A percentile compares a stretch with the other conserved stretches of the same genome.
Evolutionary conservation across 164 flowering plant genomes (phyloP).

Genomic region (Dillenia turbinata): DNA sequence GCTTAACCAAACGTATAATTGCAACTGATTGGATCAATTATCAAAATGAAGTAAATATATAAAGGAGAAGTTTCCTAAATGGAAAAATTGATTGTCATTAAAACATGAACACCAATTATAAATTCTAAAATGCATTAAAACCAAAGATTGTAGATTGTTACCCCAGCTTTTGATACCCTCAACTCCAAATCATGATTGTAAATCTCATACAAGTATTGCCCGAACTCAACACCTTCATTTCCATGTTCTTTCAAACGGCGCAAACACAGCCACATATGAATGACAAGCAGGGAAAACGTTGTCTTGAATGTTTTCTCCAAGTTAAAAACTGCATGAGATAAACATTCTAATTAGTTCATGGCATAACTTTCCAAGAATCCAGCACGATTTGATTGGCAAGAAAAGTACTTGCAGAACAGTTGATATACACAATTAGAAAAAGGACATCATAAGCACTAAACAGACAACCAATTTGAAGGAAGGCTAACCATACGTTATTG

Average conservation of each 20-base stretch:
- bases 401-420: neutral
- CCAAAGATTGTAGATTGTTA: constrained; percentile 7
- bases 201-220: constrained; percentile 87
- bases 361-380: too few species aligned
- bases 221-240: constrained; percentile 87
- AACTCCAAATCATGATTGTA: constrained; percentile 94
- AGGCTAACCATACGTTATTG: too few species aligned
- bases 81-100: constrained; percentile 19
- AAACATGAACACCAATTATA: too few species aligned
- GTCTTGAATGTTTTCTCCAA: constrained; percentile 94
- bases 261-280: constrained; percentile 95
- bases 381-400: too few species aligned
- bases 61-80: too few species aligned
- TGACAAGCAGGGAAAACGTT: constrained; percentile 81
- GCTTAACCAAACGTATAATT: too few species aligned
- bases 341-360: neutral
- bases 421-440: neutral
- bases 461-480: too few species aligned
- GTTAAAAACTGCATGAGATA: constrained; percentile 63
- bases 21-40: too few species aligned
- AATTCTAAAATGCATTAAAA: too few species aligned
- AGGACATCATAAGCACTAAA: neutral
- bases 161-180: constrained; percentile 98
- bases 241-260: constrained; percentile 95
- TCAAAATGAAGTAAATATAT: too few species aligned